Conservation (phyloP, 371 early-diverging fungal genomes). For the Mucor sp. region DNA sequence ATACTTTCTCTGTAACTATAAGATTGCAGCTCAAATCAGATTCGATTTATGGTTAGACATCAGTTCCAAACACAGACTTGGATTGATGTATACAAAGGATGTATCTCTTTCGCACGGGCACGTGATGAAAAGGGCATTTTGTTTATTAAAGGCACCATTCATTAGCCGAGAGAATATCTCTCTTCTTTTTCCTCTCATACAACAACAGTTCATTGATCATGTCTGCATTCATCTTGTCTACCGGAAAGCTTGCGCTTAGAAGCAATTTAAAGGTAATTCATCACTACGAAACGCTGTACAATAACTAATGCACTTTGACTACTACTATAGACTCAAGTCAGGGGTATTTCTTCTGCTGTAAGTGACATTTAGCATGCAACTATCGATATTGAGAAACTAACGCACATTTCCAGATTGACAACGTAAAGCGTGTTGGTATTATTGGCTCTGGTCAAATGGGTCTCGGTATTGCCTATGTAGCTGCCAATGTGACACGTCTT, state of each 20-base stretch:
- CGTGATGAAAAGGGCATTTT: constrained; percentile 1
- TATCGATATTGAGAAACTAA: background rate
- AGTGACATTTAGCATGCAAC: background rate
- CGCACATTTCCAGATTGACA: constrained; percentile 15
- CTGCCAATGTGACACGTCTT: constrained; percentile 81
- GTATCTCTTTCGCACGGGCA: constrained; percentile 8
- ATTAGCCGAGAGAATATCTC: background rate
- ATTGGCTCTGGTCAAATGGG: constrained; percentile 93
- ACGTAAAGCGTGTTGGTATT: constrained; percentile 69
- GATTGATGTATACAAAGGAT: background rate
- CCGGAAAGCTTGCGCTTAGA: background rate
- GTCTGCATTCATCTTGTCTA: background rate
- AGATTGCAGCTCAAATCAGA: too few species aligned
- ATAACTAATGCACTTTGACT: background rate
- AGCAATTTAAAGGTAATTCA: background rate
- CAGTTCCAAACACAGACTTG: background rate
- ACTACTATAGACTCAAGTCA: constrained; percentile 8
- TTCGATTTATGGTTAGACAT: background rate
- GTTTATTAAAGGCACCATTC: background rate
- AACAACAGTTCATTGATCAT: background rate
- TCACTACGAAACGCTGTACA: background rate
- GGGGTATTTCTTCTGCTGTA: constrained; percentile 8
- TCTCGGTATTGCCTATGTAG: constrained; percentile 95
- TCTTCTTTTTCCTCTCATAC: background rate
- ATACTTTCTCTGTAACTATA: too few species aligned